These are phyloP conservation scores for Blastobotrys serpentis DNA, from an alignment of 1,139 yeast genomes.

Conservation along the genomic window DNA sequence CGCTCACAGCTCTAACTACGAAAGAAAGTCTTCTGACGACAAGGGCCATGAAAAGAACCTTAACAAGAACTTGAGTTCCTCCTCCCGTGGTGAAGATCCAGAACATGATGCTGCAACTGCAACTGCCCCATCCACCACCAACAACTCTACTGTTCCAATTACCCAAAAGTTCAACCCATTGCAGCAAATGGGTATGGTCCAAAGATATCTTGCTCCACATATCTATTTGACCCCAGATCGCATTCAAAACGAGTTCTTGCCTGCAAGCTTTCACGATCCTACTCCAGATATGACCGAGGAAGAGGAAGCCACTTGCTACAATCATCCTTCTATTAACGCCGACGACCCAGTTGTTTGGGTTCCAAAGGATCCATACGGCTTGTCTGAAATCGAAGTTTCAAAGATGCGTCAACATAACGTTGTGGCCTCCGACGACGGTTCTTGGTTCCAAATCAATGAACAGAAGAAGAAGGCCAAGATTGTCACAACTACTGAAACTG, in stretches of 20 bases:
- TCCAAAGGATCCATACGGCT: conserved; percentile 81
- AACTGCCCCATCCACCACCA: neutral
- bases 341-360: conserved; percentile 79
- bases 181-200: conserved; percentile 17
- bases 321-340: conserved; percentile 68
- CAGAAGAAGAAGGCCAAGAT: conserved; percentile 31
- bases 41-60: conserved; percentile 6
- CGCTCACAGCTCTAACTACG: neutral
- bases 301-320: conserved; percentile 57
- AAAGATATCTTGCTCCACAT: conserved; percentile 55
- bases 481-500: conserved; percentile 24
- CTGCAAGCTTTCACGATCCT: conserved; percentile 45
- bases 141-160: neutral
- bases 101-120: conserved; percentile 15
- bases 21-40: neutral
- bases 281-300: conserved; percentile 35
- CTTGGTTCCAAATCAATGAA: conserved; percentile 53
- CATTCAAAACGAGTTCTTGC: conserved; percentile 35
- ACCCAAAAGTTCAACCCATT: conserved; percentile 1
- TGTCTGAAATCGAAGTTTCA: conserved; percentile 59
- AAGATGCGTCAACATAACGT: conserved; percentile 43
- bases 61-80: conserved; percentile 7
- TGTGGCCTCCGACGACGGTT: conserved; percentile 62
- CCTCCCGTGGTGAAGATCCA: conserved; percentile 7
- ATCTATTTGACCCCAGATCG: conserved; percentile 45